Percentiles rank a stretch among this genome's conserved stretches.
phyloP scores from a whole-genome alignment of 2,329 filamentous ascomycete species.

The Fragosphaeria purpurea region DNA sequence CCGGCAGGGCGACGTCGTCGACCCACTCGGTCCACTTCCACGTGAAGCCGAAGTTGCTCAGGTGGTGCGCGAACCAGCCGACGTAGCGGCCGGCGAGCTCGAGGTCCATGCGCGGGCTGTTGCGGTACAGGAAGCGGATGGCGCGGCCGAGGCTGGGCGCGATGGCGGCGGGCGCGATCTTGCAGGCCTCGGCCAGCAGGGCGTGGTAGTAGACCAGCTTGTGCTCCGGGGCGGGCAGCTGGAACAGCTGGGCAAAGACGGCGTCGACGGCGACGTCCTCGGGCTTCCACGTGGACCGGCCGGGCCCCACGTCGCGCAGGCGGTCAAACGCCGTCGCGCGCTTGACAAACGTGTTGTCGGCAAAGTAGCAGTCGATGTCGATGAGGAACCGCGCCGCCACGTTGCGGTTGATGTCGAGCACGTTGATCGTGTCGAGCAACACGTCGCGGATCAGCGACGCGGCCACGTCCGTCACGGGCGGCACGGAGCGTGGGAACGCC shows the following conservation, averaged over 20 bases:
- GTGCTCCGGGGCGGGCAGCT: conserved; percentile 77
- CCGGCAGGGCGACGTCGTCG: conserved; percentile 68
- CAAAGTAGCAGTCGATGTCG: conserved; percentile 90
- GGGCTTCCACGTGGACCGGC: conserved; percentile 81
- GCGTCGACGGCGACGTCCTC: conserved; percentile 97
- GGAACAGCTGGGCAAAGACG: conserved; percentile 89
- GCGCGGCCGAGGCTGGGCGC: conserved; percentile 87
- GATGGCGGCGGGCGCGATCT: conserved; percentile 91
- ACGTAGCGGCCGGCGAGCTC: conserved; percentile 81
- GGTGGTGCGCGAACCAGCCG: conserved; percentile 95
- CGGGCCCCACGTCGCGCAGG: conserved; percentile 56
- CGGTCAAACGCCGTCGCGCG: conserved; percentile 88
- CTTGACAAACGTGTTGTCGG: conserved; percentile 82
- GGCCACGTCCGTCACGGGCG: conserved; percentile 63
- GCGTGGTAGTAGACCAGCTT: conserved; percentile 96
- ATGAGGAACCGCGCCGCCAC: conserved; percentile 80
- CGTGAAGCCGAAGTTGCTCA: conserved; percentile 98
- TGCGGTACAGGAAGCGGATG: conserved; percentile 83
- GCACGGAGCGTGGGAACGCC: conserved; percentile 73
- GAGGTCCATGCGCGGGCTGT: conserved; percentile 71
- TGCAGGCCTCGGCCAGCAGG: conserved; percentile 88
- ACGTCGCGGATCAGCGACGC: conserved; percentile 77
- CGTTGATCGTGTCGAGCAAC: conserved; percentile 86
- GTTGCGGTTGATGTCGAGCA: conserved; percentile 85
- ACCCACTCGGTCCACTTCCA: conserved; percentile 99